Percentiles rank a stretch among this genome's conserved stretches.
Evolutionary conservation across 2,329 filamentous ascomycete genomes (phyloP).

Genomic region (Huntiella decipiens): DNA sequence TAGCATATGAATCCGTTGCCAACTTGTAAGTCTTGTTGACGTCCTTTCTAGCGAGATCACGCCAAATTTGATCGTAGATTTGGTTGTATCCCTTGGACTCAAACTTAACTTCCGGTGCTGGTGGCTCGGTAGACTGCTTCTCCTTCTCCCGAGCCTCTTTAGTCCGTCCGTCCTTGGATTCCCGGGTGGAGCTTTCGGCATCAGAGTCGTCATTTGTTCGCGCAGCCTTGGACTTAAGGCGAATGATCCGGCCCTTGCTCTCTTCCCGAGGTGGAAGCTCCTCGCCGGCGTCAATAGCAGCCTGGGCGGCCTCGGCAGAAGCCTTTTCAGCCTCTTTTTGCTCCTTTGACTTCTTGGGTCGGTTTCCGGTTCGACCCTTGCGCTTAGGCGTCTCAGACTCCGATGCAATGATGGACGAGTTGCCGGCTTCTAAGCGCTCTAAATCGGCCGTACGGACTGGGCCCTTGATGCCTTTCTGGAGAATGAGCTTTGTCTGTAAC

Average conservation of each 20-base stretch:
- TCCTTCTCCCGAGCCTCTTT: conserved; percentile 25
- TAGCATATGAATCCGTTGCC: conserved; percentile 67
- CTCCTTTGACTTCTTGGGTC: conserved; percentile 81
- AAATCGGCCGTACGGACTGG: conserved; percentile 46
- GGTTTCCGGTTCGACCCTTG: conserved; percentile 39
- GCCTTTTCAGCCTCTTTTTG: conserved; percentile 67
- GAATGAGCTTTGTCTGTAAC: conserved; percentile 68
- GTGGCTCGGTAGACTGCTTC: conserved; percentile 26
- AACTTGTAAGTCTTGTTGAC: conserved; percentile 83
- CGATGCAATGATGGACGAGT: conserved; percentile 65
- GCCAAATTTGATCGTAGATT: conserved; percentile 94
- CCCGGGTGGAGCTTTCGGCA: conserved; percentile 18
- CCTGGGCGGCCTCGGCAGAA: conserved; percentile 73
- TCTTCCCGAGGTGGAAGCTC: conserved; percentile 46
- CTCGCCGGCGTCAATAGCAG: conserved; percentile 60
- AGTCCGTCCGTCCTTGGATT: conserved; percentile 21
- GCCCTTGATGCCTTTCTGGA: conserved; percentile 73
- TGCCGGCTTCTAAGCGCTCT: conserved; percentile 65
- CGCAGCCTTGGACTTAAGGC: conserved; percentile 25
- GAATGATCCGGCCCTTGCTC: conserved; percentile 43
- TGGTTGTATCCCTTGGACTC: conserved; percentile 88
- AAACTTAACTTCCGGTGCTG: conserved; percentile 44
- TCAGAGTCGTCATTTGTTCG: conserved; percentile 15
- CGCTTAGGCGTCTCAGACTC: conserved; percentile 36
- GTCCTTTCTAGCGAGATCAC: conserved; percentile 83